Conservation (phyloP, 805 yeast species). For the Kazachstania viticola region DNA sequence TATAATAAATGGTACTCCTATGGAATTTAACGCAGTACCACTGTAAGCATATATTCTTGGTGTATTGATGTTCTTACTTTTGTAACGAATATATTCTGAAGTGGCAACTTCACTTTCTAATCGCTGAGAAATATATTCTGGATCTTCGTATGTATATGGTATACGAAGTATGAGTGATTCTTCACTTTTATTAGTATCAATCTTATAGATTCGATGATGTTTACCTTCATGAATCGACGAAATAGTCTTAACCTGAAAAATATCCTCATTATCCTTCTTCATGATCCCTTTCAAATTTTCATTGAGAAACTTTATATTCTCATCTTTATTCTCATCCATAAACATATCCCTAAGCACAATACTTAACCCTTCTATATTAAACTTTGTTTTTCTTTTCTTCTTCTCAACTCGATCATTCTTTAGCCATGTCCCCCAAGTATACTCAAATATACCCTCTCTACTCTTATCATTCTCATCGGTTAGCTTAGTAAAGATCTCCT, state of each 20-base stretch:
- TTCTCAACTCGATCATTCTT: slow-evolving; percentile 66
- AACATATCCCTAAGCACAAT: slow-evolving; percentile 37
- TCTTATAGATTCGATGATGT: slow-evolving; percentile 77
- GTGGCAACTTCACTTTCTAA: slow-evolving; percentile 90
- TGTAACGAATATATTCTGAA: slow-evolving; percentile 61
- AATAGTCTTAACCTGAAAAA: slow-evolving; percentile 50
- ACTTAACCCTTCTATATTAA: slow-evolving; percentile 69
- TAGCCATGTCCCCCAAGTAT: slow-evolving; percentile 94
- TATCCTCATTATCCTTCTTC: slow-evolving; percentile 32
- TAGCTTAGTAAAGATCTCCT: slow-evolving; percentile 39
- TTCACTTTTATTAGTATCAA: slow-evolving; percentile 44
- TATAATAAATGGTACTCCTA: slow-evolving; percentile 66
- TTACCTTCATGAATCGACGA: slow-evolving; percentile 88
- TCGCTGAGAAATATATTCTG: slow-evolving; percentile 50
- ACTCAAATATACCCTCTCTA: slow-evolving; percentile 66
- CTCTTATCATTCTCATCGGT: slow-evolving; percentile 54
- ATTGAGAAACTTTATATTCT: slow-evolving; percentile 13
- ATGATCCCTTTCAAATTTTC: slow-evolving; percentile 23
- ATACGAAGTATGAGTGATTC: slow-evolving; percentile 65
- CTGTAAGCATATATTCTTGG: slow-evolving; percentile 68
- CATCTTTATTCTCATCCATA: slow-evolving; percentile 14
- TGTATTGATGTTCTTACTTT: slow-evolving; percentile 48
- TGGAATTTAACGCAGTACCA: slow-evolving; percentile 44
- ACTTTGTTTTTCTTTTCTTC: slow-evolving; percentile 63
- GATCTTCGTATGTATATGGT: slow-evolving; percentile 70